A percentile compares a stretch with the other conserved stretches of the same genome.
phyloP scores from a whole-genome alignment of 768 basidiomycete genomes.

The Termitomyces sp. region DNA sequence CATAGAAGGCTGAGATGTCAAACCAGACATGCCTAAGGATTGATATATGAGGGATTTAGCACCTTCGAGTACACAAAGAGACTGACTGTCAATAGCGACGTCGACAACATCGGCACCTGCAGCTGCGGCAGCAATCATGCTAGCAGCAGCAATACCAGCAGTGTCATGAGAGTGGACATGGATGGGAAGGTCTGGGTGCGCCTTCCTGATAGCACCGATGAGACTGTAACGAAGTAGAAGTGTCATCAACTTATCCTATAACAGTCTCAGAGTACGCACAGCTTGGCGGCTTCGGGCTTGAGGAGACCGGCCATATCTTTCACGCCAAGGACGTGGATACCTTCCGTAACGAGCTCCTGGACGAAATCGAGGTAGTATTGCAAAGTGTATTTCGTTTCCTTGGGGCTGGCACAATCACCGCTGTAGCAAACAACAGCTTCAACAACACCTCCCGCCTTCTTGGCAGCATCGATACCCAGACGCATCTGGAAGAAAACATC shows the following conservation, averaged over 20 bases:
- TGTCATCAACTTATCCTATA: background rate
- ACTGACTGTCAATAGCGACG: conserved; percentile 95
- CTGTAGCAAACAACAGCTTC: conserved; percentile 99
- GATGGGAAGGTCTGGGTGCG: conserved; percentile 96
- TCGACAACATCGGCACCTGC: conserved; percentile 99
- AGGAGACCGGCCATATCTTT: conserved; percentile 99
- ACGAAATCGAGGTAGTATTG: conserved; percentile 97
- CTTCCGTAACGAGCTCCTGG: conserved; percentile 88
- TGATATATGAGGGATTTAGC: conserved; percentile 8
- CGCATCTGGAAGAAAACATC: conserved; percentile 62
- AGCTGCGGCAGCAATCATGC: conserved; percentile 92
- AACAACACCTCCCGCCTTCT: conserved; percentile 98
- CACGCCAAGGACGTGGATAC: conserved; percentile 95
- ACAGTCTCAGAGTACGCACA: conserved; percentile 49
- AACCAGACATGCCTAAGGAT: conserved; percentile 87
- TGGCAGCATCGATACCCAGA: conserved; percentile 98
- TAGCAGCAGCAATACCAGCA: conserved; percentile 96
- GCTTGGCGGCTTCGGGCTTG: conserved; percentile 89
- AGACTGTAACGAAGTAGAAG: conserved; percentile 49
- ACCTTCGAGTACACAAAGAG: background rate
- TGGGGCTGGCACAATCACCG: conserved; percentile 93
- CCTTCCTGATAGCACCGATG: conserved; percentile 91
- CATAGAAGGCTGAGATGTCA: conserved; percentile 99
- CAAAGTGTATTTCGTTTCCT: conserved; percentile 95
- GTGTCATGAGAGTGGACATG: conserved; percentile 99